Evolutionary conservation across 768 basidiomycete species (phyloP).

Genomic region (Tylopilus subfusipes): DNA sequence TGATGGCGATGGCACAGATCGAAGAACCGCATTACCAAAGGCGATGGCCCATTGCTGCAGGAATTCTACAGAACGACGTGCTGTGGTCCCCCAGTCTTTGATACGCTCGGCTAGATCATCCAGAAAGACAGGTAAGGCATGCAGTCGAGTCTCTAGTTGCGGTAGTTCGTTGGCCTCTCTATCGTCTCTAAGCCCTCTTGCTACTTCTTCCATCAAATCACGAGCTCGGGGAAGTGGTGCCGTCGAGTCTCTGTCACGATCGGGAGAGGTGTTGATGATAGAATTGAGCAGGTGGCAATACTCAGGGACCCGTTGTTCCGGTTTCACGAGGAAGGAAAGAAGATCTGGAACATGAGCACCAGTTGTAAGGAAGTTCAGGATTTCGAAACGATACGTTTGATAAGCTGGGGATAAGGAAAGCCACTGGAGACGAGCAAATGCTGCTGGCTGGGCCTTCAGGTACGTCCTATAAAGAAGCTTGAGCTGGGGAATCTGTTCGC

Average conservation of each 20-base stretch:
- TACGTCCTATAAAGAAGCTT: constrained; percentile 69
- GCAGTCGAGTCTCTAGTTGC: constrained; percentile 48
- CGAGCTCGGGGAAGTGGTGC: constrained; percentile 4
- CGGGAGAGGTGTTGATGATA: constrained; percentile 64
- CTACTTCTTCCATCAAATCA: constrained; percentile 57
- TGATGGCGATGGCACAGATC: constrained; percentile 39
- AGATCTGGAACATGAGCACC: constrained; percentile 85
- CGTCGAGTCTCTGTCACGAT: constrained; percentile 53
- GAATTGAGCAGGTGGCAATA: constrained; percentile 77
- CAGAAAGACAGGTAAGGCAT: constrained; percentile 49
- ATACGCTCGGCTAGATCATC: constrained; percentile 52
- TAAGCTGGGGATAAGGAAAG: constrained; percentile 43
- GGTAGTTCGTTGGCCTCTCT: constrained; percentile 43
- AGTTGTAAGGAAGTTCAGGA: constrained; percentile 42
- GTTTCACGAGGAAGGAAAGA: constrained; percentile 87
- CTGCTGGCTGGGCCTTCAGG: constrained; percentile 67
- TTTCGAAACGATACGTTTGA: constrained; percentile 54
- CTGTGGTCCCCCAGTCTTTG: constrained; percentile 51
- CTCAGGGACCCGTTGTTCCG: constrained; percentile 90
- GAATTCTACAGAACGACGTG: constrained; percentile 41
- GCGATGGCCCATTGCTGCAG: constrained; percentile 58
- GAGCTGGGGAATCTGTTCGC: constrained; percentile 54
- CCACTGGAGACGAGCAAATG: constrained; percentile 55
- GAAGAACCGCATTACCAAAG: constrained; percentile 57
- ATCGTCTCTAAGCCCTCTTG: constrained; percentile 66